Evolutionary conservation across 176 grass and related monocot genomes (phyloP), one percentile per base, ranked within the genome.

Genomic region (Alloteropsis semialata): DNA sequence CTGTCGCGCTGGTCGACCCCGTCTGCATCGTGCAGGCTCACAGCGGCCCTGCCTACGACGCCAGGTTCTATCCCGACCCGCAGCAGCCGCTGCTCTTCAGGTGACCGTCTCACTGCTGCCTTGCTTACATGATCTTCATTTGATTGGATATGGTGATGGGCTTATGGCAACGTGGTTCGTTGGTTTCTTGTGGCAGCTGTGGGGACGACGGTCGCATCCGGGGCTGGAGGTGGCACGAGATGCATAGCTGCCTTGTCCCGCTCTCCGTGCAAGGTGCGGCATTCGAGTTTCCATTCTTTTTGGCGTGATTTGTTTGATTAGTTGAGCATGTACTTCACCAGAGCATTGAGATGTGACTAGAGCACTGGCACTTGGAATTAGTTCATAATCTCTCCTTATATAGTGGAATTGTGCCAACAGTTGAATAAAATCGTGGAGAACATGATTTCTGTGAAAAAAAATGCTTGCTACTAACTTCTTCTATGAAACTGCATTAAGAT

Each of bases 181-280:
- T n/a, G 82, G 5, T 27, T 64, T 4, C 0, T 86, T 82, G 72
- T 66, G 74, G 24, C 48, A 95, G 89, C 64, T 88, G 89, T 28
- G 96, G 91, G 44, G 96, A 96, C 55, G 96, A 98, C n/a, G 93
- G 91, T 19, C 84, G 36, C 74, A 86, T 98, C 65, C 68, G 71
- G 79, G 93, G 91, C 14, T 98, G 96, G 96, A 90, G 79, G 69
- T 98, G 93, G 93, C 87, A 80, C 14, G 92, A 93, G 65, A 67
- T 92, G 72, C 87, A 88, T 56, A 93, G 77, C 85, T 95, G 69
- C 84, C 83, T 92, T 27, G 62, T 87, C 21, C 81, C 85, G 36
- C 75, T 84, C 21, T 87, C 60, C 67, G 27, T 75, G 67, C 79
- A 90, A 90, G 85, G 86, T 97, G 72, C 73, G 64, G 67, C 15